Evolutionary conservation across 306 rosid genomes (phyloP).

Genomic region (Vicia villosa): DNA sequence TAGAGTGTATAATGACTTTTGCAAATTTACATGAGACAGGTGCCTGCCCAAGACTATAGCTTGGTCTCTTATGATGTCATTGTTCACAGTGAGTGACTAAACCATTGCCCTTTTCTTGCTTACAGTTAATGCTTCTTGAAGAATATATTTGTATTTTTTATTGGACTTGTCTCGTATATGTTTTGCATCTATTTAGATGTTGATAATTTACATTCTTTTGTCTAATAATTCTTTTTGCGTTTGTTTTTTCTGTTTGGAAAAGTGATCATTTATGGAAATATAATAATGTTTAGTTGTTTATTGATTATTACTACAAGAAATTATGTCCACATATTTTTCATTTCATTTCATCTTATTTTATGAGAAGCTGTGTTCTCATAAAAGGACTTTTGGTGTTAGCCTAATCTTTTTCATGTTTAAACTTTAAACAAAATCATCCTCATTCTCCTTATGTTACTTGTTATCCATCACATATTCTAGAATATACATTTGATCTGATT

Average conservation of each 20-base stretch:
- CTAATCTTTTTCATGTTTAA: background rate
- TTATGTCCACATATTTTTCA: constrained; percentile 2
- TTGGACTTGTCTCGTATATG: constrained; percentile 1
- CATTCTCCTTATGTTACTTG: background rate
- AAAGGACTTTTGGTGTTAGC: background rate
- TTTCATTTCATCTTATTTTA: constrained; percentile 12
- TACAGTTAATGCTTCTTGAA: constrained; percentile 2
- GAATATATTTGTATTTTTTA: background rate
- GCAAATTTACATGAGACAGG: constrained; percentile 51
- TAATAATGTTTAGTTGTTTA: background rate
- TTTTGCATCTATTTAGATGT: background rate
- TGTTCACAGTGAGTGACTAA: constrained; percentile 62
- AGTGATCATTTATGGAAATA: background rate
- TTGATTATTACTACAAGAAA: background rate
- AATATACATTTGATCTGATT: background rate
- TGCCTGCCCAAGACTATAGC: constrained; percentile 66
- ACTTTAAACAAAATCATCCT: background rate
- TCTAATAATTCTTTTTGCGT: background rate
- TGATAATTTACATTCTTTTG: constrained; percentile 11
- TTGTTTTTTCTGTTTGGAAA: background rate
- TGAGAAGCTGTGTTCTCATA: background rate
- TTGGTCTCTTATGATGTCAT: constrained; percentile 89
- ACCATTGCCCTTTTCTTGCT: constrained; percentile 17
- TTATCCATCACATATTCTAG: background rate
- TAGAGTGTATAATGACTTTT: constrained; percentile 31